These are phyloP conservation scores for Thielaviopsis populi DNA, from an alignment of 2,329 filamentous ascomycete species.

Conservation along the genomic window DNA sequence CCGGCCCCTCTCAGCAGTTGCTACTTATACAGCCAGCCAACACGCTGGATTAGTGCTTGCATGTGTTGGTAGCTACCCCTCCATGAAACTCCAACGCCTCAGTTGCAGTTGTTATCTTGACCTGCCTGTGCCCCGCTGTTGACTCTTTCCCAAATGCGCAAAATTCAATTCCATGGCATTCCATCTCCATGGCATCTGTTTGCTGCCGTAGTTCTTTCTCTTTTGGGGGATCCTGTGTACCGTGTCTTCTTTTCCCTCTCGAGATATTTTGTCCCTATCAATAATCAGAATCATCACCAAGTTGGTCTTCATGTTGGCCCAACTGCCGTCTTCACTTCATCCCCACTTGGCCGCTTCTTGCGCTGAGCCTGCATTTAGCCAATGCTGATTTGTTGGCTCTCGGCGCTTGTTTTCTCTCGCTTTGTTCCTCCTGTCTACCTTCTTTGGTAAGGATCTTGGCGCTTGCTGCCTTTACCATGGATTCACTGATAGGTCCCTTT, in stretches of 20 bases:
- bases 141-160: neutral
- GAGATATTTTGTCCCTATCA: neutral
- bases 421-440: neutral
- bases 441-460: neutral
- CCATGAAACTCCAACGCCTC: neutral
- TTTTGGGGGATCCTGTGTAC: neutral
- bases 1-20: too few relatives aligned
- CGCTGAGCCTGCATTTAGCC: neutral
- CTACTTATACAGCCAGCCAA: too few relatives aligned
- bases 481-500: neutral
- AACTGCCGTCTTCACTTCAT: neutral
- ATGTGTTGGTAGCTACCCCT: neutral
- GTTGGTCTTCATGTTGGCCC: neutral
- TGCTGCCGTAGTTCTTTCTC: neutral
- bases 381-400: neutral
- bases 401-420: neutral
- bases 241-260: neutral
- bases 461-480: neutral
- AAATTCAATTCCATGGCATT: neutral
- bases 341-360: neutral
- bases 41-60: too few relatives aligned
- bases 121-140: conserved; percentile 1
- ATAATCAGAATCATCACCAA: neutral
- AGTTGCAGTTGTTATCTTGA: neutral
- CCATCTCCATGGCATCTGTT: neutral